A percentile compares a stretch with the other conserved stretches of the same genome.
phyloP scores from a whole-genome alignment of 305 asterid species.

The Fraxinus xanthoxyloides region DNA sequence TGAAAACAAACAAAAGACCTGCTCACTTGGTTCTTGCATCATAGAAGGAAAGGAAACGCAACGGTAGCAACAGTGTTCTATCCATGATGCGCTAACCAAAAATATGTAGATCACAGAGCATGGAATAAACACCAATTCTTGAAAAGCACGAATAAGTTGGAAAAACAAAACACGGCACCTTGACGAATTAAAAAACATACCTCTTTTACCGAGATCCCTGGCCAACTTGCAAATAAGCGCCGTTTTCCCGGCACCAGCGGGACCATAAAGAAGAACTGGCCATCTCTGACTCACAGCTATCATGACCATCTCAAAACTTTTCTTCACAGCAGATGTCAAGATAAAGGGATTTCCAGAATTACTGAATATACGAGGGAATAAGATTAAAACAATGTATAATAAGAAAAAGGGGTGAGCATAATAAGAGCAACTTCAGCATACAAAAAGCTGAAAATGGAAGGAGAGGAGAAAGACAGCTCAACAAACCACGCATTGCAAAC shows the following conservation, averaged over 20 bases:
- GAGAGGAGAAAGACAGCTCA: constrained; percentile 3
- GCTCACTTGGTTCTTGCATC: background rate
- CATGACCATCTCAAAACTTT: constrained; percentile 76
- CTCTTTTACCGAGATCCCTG: constrained; percentile 53
- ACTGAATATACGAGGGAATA: constrained; percentile 37
- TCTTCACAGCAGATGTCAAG: constrained; percentile 60
- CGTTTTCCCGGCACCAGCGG: constrained; percentile 92
- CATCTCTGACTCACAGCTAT: constrained; percentile 88
- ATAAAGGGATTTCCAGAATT: constrained; percentile 54
- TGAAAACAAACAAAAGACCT: background rate
- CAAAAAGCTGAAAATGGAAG: background rate
- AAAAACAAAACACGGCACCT: background rate
- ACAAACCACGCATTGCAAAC: background rate
- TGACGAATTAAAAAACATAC: constrained; percentile 31
- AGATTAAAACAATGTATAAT: constrained; percentile 15
- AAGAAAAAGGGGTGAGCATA: constrained; percentile 6
- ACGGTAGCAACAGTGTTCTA: background rate
- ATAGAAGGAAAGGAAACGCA: background rate
- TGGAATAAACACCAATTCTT: background rate
- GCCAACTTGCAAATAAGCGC: constrained; percentile 72
- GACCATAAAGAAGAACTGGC: constrained; percentile 97
- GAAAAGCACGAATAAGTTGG: constrained; percentile 11
- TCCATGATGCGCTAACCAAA: background rate
- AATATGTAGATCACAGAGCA: background rate
- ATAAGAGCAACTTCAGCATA: constrained; percentile 2